Percentiles rank a stretch among this genome's conserved stretches.
Conservation (phyloP, 306 rosid species). For the Boehmeria nivea region DNA sequence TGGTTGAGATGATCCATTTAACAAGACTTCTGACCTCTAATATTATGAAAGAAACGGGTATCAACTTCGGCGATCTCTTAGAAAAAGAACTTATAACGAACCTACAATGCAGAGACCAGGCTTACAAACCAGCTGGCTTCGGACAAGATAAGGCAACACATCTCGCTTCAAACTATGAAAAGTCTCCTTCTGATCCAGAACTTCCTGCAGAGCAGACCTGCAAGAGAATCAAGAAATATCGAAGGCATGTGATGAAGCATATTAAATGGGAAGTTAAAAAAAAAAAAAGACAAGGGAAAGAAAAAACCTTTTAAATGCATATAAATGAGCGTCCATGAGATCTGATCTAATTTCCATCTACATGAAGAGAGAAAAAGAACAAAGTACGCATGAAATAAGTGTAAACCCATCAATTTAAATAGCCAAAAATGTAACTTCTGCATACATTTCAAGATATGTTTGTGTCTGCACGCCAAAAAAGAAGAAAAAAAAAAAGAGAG, state of each 20-base stretch:
- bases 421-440: too few relatives aligned
- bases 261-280: slow-evolving; percentile 3
- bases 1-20: slow-evolving; percentile 50
- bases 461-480: too few relatives aligned
- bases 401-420: too few relatives aligned
- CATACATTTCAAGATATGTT: too few relatives aligned
- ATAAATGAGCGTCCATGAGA: slow-evolving; percentile 97
- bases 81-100: neutral
- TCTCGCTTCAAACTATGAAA: slow-evolving; percentile 84
- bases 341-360: slow-evolving; percentile 93
- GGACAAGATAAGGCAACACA: slow-evolving; percentile 92
- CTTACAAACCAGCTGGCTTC: slow-evolving; percentile 85
- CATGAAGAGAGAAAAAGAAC: slow-evolving; percentile 21
- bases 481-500: too few relatives aligned
- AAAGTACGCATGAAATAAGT: neutral
- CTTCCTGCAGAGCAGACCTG: slow-evolving; percentile 88
- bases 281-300: slow-evolving; percentile 3
- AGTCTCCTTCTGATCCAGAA: slow-evolving; percentile 56
- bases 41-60: slow-evolving; percentile 26
- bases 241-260: slow-evolving; percentile 17
- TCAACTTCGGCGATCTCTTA: slow-evolving; percentile 26
- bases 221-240: slow-evolving; percentile 17
- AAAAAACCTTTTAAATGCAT: slow-evolving; percentile 83
- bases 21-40: slow-evolving; percentile 70
- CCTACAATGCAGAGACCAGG: slow-evolving; percentile 22